phyloP scores from a whole-genome alignment of 495 filamentous ascomycete species.

The Neurospora cerealis region DNA sequence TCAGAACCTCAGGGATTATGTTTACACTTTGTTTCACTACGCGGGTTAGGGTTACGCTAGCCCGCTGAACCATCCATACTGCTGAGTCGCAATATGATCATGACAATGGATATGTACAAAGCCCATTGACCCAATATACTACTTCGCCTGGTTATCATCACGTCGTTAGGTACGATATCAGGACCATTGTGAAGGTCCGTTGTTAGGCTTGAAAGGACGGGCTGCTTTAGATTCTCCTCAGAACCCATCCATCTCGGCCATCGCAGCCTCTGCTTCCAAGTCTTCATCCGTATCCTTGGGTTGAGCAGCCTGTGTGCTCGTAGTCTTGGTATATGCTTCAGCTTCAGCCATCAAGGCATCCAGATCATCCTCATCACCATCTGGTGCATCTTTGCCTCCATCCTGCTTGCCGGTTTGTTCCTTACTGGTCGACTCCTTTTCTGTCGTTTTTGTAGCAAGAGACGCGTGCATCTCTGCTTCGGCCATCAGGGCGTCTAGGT shows the following conservation, averaged over 20 bases:
- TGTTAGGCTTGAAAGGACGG: background rate
- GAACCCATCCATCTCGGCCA: constrained; percentile 54
- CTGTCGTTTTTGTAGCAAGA: background rate
- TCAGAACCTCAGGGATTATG: background rate
- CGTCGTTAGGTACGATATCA: background rate
- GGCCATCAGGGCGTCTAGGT: constrained; percentile 39
- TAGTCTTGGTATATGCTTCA: constrained; percentile 1
- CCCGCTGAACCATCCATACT: background rate
- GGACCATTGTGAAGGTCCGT: background rate
- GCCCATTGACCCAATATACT: background rate
- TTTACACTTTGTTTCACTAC: background rate
- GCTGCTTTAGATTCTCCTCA: constrained; percentile 33
- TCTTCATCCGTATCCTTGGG: constrained; percentile 9
- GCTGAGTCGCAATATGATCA: background rate
- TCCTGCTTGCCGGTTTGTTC: constrained; percentile 1
- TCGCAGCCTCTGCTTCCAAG: constrained; percentile 53
- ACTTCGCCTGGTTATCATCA: background rate
- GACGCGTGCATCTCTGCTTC: constrained; percentile 24
- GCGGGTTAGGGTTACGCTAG: background rate
- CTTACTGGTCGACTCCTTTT: background rate
- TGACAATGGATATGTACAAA: background rate
- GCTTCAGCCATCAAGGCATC: constrained; percentile 18
- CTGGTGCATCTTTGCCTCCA: background rate
- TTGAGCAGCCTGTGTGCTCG: background rate
- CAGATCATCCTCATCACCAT: constrained; percentile 9